Conservation (phyloP, 345 rosid genomes). For the Orychophragmus violaceus region DNA sequence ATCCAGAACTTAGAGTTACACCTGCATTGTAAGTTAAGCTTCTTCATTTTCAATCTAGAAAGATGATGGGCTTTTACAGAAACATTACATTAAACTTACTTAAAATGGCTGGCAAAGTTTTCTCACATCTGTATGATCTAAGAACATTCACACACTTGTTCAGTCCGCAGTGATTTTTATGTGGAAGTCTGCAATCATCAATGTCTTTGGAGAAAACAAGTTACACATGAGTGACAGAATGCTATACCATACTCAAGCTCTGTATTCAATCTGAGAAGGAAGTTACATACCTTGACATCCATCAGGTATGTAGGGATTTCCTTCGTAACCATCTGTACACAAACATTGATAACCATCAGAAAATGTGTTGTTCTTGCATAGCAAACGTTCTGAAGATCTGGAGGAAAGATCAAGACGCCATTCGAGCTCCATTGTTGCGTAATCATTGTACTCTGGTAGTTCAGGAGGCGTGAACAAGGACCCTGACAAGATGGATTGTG, state of each 20-base stretch:
- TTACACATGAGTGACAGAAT: neutral
- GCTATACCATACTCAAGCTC: neutral
- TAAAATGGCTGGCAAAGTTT: constrained; percentile 10
- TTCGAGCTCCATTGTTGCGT: constrained; percentile 16
- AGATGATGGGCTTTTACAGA: neutral
- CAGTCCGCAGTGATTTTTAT: neutral
- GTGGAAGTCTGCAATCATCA: constrained; percentile 6
- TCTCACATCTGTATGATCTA: constrained; percentile 18
- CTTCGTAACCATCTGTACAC: constrained; percentile 28
- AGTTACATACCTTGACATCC: constrained; percentile 31
- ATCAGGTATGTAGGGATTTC: constrained; percentile 28
- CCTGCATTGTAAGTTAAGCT: constrained; percentile 6
- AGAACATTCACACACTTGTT: neutral
- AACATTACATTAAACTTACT: neutral
- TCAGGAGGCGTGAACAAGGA: neutral
- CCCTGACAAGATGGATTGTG: neutral
- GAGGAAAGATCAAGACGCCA: constrained; percentile 19
- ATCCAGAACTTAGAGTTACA: neutral
- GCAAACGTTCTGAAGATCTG: neutral
- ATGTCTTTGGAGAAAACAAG: constrained; percentile 6
- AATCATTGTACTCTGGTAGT: neutral
- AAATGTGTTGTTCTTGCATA: neutral
- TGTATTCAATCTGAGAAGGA: neutral
- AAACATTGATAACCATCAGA: constrained; percentile 2
- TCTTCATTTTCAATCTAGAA: neutral